Evolutionary conservation across 306 rosid genomes (phyloP).

Genomic region (Vicia villosa): DNA sequence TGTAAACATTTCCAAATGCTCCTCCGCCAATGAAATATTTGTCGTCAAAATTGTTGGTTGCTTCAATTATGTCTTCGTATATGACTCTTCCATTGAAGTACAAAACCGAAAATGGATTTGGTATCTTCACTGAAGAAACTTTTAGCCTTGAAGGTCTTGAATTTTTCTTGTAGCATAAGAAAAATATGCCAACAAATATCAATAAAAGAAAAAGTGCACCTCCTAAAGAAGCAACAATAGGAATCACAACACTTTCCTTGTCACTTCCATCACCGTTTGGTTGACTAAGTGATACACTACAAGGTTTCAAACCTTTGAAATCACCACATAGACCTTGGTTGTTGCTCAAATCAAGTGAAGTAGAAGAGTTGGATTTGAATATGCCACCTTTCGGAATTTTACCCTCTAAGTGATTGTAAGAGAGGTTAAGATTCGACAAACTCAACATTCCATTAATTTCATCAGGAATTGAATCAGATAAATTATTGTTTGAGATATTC

Average conservation of each 20-base stretch:
- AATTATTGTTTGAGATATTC: conserved; percentile 55
- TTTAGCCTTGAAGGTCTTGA: neutral
- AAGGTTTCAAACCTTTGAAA: conserved; percentile 37
- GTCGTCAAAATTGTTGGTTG: conserved; percentile 44
- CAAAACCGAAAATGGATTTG: conserved; percentile 42
- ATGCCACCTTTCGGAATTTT: conserved; percentile 43
- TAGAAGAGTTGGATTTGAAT: conserved; percentile 43
- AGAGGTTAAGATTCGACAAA: conserved; percentile 47
- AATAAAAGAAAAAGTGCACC: conserved; percentile 36
- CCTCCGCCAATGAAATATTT: conserved; percentile 50
- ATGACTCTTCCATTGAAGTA: conserved; percentile 49
- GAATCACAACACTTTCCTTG: conserved; percentile 25
- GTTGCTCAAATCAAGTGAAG: conserved; percentile 43
- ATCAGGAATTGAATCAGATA: conserved; percentile 52
- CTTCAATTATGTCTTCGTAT: conserved; percentile 48
- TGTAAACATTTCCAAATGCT: conserved; percentile 48
- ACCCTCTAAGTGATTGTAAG: conserved; percentile 56
- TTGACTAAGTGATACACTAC: conserved; percentile 8
- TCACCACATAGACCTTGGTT: conserved; percentile 47
- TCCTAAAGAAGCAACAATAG: conserved; percentile 41
- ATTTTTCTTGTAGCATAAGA: conserved; percentile 24
- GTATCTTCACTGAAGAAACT: neutral
- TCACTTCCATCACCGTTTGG: conserved; percentile 21
- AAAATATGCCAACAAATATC: conserved; percentile 15
- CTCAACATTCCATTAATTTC: conserved; percentile 45